phyloP scores from a whole-genome alignment of 208 protist genomes.

The Willaertia magna region DNA sequence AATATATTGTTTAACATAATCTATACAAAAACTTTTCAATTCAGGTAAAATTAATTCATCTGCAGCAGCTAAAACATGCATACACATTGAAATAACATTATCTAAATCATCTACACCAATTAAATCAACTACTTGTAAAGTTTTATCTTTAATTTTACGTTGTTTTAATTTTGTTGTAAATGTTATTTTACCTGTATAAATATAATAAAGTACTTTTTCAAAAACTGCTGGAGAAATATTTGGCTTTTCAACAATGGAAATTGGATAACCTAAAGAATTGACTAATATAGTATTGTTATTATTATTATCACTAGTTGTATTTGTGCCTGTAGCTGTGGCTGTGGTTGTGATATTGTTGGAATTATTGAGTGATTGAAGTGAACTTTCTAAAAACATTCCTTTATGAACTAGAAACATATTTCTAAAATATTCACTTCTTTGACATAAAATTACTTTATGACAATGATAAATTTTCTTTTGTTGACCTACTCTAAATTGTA shows the following conservation, averaged over 20 bases:
- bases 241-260: background rate
- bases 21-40: background rate
- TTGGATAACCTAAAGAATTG: background rate
- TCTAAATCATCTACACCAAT: background rate
- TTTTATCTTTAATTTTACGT: background rate
- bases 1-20: conserved; percentile 2
- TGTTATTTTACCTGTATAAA: background rate
- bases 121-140: background rate
- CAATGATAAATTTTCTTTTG: background rate
- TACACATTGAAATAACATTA: background rate
- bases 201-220: background rate
- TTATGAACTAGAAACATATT: background rate
- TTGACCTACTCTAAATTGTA: background rate
- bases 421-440: background rate
- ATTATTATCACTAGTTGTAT: background rate
- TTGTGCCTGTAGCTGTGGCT: background rate
- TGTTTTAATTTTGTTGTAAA: background rate
- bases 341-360: background rate
- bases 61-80: background rate
- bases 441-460: background rate
- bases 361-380: background rate
- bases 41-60: background rate
- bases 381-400: background rate
- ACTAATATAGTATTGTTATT: background rate
- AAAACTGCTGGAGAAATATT: background rate